Evolutionary conservation across 176 grass and related monocot genomes (phyloP).

Genomic region (Phragmites australis): DNA sequence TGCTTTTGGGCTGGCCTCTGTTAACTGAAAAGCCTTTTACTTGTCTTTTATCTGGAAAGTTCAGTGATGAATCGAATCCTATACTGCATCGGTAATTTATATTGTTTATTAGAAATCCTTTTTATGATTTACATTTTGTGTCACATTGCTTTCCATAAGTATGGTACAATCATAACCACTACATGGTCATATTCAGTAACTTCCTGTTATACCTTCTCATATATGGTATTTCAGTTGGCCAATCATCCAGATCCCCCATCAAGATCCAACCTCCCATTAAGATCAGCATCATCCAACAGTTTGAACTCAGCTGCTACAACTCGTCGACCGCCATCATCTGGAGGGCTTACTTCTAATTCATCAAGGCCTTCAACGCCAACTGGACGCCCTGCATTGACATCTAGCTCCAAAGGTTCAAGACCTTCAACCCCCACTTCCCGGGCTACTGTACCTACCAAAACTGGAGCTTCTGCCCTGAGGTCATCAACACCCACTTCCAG

Average conservation of each 20-base stretch:
- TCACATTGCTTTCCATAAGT: conserved; percentile 14
- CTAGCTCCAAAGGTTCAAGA: conserved; percentile 64
- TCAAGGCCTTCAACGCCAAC: conserved; percentile 87
- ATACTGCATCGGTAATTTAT: neutral
- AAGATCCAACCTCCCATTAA: conserved; percentile 60
- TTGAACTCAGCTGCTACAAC: conserved; percentile 59
- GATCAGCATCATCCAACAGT: conserved; percentile 67
- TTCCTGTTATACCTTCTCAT: conserved; percentile 40
- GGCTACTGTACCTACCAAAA: conserved; percentile 60
- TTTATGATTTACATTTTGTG: neutral
- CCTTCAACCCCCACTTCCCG: conserved; percentile 78
- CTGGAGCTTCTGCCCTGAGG: conserved; percentile 46
- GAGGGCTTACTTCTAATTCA: conserved; percentile 57
- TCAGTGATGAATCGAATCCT: neutral
- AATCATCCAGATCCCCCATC: conserved; percentile 68
- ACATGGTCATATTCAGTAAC: conserved; percentile 8
- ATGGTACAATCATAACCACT: neutral
- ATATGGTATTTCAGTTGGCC: conserved; percentile 61
- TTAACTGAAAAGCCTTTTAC: conserved; percentile 7
- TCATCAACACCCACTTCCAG: conserved; percentile 72
- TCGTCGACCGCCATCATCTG: conserved; percentile 75
- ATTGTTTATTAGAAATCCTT: conserved; percentile 3
- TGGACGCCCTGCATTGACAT: conserved; percentile 51
- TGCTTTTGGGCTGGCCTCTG: neutral
- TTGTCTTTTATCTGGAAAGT: conserved; percentile 2